Evolutionary conservation across 1,284 basidiomycete genomes (phyloP), one percentile per base, ranked within the genome.

Genomic region (Cystobasidium sp.): DNA sequence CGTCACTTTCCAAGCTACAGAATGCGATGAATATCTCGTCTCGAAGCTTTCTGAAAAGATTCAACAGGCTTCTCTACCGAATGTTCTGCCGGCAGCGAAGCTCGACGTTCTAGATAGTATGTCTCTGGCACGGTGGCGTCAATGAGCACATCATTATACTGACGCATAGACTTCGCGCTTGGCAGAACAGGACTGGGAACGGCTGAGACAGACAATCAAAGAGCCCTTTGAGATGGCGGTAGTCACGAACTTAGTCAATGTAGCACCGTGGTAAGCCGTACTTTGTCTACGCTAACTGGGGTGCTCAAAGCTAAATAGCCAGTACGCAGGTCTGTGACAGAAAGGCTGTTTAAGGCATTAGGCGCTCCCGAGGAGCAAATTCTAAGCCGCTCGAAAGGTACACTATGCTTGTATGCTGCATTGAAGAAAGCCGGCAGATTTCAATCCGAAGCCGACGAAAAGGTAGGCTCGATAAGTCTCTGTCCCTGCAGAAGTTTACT

Each of bases 181-280:
- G 24, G 5, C 47, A 53, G 51, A 24, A 31, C 46, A 43, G 6
- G 69, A 73, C 63, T 73, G 70, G 70, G 31, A 65, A 5, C 24
- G 10, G 3, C 14, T 73, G 51, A 43, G 46, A 24, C n/a, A n/a
- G 10, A n/a, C 18, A 7, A 39, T 6, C 20, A 39, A 10, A 22
- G n/a, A 14, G 22, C 66, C 66, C 6, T 75, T 68, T 51, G 73
- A 68, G 44, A 3, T 75, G 9, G 46, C 68, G 8, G 64, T 51
- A 9, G 66, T 62, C 6, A 68, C 65, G 9, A 75, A 75, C 43
- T 52, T 75, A 39, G 37, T 75, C 39, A 68, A 75, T 55, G 65
- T 75, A 18, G 43, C 73, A n/a, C 73, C 73, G 2, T 75, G 73
- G 73, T 74, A 12, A 61, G 63, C 31, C 41, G 12, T 43, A 52